Percentiles rank a stretch among this genome's conserved stretches.
Conservation (phyloP, 352 stramenopile genomes). For the Phytophthora uliginosa region DNA sequence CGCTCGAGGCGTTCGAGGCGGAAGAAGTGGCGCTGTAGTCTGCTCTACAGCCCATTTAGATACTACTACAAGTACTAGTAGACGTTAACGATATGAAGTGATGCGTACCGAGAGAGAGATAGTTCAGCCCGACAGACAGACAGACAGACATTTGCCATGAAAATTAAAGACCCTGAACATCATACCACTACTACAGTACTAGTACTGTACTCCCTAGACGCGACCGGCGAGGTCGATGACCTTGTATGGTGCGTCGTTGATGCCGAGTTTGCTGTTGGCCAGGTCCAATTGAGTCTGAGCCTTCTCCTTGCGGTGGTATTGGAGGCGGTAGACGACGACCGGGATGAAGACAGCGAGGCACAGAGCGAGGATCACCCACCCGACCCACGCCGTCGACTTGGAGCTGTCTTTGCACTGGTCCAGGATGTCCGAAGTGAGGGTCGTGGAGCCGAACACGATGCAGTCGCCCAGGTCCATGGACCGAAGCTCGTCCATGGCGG, state of each 20-base stretch:
- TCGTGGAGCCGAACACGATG: slow-evolving; percentile 39
- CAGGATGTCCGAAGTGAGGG: slow-evolving; percentile 34
- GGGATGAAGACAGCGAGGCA: slow-evolving; percentile 20
- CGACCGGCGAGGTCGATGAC: slow-evolving; percentile 23
- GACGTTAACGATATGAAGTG: slow-evolving; percentile 43
- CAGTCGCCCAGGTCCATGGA: slow-evolving; percentile 37
- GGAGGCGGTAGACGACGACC: slow-evolving; percentile 16
- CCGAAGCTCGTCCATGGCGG: slow-evolving; percentile 29
- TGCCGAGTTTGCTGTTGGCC: slow-evolving; percentile 29
- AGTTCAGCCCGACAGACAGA: neutral
- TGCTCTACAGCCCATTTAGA: slow-evolving; percentile 6
- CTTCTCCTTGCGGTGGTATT: slow-evolving; percentile 16
- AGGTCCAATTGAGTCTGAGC: slow-evolving; percentile 18
- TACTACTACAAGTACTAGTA: slow-evolving; percentile 19
- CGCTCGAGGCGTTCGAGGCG: slow-evolving; percentile 34
- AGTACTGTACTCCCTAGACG: slow-evolving; percentile 1
- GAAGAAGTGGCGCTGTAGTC: slow-evolving; percentile 46
- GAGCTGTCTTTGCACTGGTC: slow-evolving; percentile 26
- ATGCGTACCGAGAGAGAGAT: neutral
- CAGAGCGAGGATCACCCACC: slow-evolving; percentile 15
- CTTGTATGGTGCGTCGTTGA: slow-evolving; percentile 37
- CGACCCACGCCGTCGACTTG: slow-evolving; percentile 11
- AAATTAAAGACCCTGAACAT: slow-evolving; percentile 1
- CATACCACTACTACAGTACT: neutral
- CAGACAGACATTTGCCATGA: slow-evolving; percentile 3